Conservation (phyloP, 495 filamentous ascomycete genomes). For the Tuber aestivum region DNA sequence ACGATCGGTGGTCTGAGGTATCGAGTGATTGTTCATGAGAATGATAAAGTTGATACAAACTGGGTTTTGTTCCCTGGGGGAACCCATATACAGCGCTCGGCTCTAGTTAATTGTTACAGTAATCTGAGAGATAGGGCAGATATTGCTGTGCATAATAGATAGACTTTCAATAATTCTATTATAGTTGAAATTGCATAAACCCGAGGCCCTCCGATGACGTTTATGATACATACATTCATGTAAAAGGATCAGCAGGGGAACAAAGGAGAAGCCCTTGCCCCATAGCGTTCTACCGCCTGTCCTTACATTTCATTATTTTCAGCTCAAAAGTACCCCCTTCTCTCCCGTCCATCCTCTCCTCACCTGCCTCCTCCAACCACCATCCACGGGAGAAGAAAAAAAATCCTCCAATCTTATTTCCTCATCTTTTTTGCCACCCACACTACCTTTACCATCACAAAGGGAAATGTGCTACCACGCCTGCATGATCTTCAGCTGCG, state of each 20-base stretch:
- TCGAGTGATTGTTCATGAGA: neutral
- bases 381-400: neutral
- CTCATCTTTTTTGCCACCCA: neutral
- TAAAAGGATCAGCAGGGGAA: neutral
- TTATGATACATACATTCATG: neutral
- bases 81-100: neutral
- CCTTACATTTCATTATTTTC: neutral
- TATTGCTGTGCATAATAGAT: neutral
- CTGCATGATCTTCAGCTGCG: neutral
- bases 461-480: neutral
- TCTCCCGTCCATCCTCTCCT: neutral
- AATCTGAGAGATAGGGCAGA: neutral
- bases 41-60: neutral
- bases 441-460: neutral
- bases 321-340: neutral
- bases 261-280: neutral
- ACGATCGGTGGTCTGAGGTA: neutral
- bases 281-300: neutral
- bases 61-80: neutral
- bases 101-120: neutral
- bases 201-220: neutral
- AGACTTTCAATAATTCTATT: neutral
- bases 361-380: neutral
- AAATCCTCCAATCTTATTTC: neutral
- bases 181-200: neutral